Base-by-base conservation (phyloP, 1,284 basidiomycete species). In the Peniophora sp. region DNA sequence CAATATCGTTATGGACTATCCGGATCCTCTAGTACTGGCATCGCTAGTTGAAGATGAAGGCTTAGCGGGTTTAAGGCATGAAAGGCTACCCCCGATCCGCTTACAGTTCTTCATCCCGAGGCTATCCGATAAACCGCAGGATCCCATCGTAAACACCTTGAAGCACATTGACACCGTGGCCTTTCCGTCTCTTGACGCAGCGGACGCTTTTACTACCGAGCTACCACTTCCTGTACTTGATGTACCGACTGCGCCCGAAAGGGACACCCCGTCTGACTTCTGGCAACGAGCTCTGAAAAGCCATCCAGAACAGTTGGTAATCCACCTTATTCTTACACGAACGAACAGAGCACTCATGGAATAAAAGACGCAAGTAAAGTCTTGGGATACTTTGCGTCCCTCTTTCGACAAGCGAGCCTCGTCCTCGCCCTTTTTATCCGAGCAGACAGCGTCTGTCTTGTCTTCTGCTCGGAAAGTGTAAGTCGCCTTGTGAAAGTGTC, bases 131-230 rank as follows among this genome's bases (percentile, higher is more conserved):
- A 79, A 76, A 56, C 86, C 87, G 2, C 87, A 89, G 59, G 82
- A 89, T 62, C 87, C 86, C 1, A 87, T 89, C 53, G 69, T 89
- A 62, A 78, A 82, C 43, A 66, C 72, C 17, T 56, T 85, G 25
- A 71, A 71, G 14, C 44, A 23, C 20, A 45, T 45, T 14, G 19
- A 41, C 5, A 41, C 8, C 16, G 16, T 20, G 38, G 5, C n/a
- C 5, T 20, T 41, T 20, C 38, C 38, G n/a, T 20, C 38, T 41
- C n/a, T 41, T 6, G 16, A 20, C 16, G 6, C 38, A 6, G 5
- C 38, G 8, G n/a, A 20, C n/a, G n/a, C 5, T n/a, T 41, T 41
- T 17, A 6, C 38, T 8, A 41, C 38, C n/a, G 38, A 16, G 16
- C 19, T 41, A 8, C 19, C 19, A 5, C n/a, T 20, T 17, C n/a